Percentiles rank a stretch among this genome's conserved stretches.
Conservation (phyloP, 805 yeast genomes). For the Ogataea philodendri region DNA sequence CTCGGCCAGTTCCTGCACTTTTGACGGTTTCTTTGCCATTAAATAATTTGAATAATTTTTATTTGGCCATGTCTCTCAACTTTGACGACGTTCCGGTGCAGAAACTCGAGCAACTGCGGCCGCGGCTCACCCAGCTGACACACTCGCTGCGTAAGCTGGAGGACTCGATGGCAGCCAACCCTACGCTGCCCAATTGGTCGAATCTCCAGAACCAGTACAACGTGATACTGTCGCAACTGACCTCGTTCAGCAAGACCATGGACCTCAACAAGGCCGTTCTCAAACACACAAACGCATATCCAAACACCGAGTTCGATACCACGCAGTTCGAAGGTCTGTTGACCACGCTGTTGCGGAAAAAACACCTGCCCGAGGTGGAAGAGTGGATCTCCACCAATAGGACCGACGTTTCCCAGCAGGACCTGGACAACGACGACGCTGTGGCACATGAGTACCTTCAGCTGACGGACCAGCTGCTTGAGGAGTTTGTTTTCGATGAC, state of each 20-base stretch:
- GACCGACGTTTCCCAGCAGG: conserved; percentile 25
- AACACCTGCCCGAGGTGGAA: conserved; percentile 85
- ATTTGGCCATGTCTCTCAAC: conserved; percentile 9
- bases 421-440: conserved; percentile 49
- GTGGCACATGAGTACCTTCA: conserved; percentile 67
- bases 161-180: conserved; percentile 45
- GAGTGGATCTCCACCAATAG: conserved; percentile 60
- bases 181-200: conserved; percentile 48
- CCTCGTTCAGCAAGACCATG: conserved; percentile 69
- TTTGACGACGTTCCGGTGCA: conserved; percentile 52
- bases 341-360: conserved; percentile 82
- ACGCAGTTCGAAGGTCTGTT: conserved; percentile 78
- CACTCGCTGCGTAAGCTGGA: conserved; percentile 59
- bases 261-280: conserved; percentile 59
- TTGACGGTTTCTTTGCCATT: conserved; percentile 11
- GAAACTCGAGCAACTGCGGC: conserved; percentile 59
- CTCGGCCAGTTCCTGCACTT: conserved; percentile 9
- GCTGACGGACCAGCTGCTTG: conserved; percentile 50
- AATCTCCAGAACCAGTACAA: conserved; percentile 81
- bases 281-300: conserved; percentile 72
- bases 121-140: conserved; percentile 59
- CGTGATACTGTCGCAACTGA: conserved; percentile 77
- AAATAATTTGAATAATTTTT: neutral
- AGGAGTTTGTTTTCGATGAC: conserved; percentile 57
- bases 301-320: conserved; percentile 81